Percentiles rank a stretch among this genome's conserved stretches.
Evolutionary conservation across 1,139 yeast genomes (phyloP).

Genomic region (Suhomyces bokatorum): DNA sequence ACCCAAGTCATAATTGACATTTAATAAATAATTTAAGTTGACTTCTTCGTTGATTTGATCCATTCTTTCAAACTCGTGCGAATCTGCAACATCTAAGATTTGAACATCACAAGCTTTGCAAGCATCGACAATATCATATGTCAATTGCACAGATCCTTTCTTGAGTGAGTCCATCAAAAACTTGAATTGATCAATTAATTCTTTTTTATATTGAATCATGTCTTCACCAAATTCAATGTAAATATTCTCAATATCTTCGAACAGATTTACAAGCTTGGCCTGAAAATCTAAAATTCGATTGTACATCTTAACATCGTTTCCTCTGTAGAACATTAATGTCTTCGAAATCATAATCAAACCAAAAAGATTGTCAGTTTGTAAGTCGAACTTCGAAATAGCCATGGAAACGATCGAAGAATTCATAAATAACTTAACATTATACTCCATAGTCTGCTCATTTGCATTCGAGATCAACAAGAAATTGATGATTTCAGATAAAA

Average conservation of each 20-base stretch:
- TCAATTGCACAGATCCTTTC: conserved; percentile 11
- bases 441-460: conserved; percentile 14
- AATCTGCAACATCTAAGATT: not conserved
- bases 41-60: conserved; percentile 20
- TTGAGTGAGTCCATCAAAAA: conserved; percentile 10
- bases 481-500: conserved; percentile 32
- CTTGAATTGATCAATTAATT: conserved; percentile 23
- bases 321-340: conserved; percentile 23
- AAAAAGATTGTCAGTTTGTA: conserved; percentile 36
- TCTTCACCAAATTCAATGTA: conserved; percentile 44
- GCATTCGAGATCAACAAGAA: conserved; percentile 21
- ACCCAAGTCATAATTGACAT: conserved; percentile 33
- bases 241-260: conserved; percentile 53
- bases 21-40: conserved; percentile 32
- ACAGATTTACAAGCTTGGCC: conserved; percentile 47
- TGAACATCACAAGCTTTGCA: conserved; percentile 16
- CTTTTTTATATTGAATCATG: conserved; percentile 27
- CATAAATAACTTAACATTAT: conserved; percentile 23
- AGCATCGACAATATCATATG: conserved; percentile 26
- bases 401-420: conserved; percentile 33
- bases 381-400: conserved; percentile 30
- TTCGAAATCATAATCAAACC: conserved; percentile 34
- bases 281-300: conserved; percentile 32
- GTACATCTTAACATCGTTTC: conserved; percentile 13
- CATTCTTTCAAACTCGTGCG: not conserved